Percentiles rank a stretch among this genome's conserved stretches.
These are phyloP conservation scores for Cytospora leucostoma DNA, from an alignment of 2,329 filamentous ascomycete species.

Conservation along the genomic window DNA sequence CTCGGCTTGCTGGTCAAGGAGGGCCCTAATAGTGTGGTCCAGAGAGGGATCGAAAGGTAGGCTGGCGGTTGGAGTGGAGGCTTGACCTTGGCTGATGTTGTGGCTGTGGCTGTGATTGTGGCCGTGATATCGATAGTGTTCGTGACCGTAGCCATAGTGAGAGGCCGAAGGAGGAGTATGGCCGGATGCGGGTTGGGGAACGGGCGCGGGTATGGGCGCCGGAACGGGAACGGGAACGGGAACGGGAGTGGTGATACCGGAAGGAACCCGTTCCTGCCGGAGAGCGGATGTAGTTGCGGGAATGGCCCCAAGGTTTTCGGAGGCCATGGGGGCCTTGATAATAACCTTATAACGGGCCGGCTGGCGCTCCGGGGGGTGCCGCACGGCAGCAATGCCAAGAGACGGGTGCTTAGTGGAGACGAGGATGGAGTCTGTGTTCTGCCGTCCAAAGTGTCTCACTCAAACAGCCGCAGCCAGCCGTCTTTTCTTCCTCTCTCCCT, in stretches of 20 bases:
- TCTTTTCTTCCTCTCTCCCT: neutral
- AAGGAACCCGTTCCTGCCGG: slow-evolving; percentile 21
- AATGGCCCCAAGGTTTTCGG: slow-evolving; percentile 22
- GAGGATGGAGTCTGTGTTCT: neutral
- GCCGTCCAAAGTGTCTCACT: slow-evolving; percentile 1
- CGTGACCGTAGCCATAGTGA: slow-evolving; percentile 16
- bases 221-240: slow-evolving; percentile 12
- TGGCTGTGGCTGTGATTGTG: slow-evolving; percentile 15
- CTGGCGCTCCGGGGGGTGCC: slow-evolving; percentile 16
- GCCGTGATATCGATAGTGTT: slow-evolving; percentile 11
- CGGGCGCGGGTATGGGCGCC: slow-evolving; percentile 13
- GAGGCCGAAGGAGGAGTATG: slow-evolving; percentile 21
- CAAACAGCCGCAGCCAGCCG: slow-evolving; percentile 3
- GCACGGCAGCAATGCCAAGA: slow-evolving; percentile 22
- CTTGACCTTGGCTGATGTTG: slow-evolving; percentile 2
- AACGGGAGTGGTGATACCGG: slow-evolving; percentile 21
- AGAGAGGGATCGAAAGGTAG: slow-evolving; percentile 42
- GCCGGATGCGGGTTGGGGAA: slow-evolving; percentile 12
- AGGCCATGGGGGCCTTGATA: slow-evolving; percentile 21
- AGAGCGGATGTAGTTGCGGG: slow-evolving; percentile 14
- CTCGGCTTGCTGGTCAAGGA: slow-evolving; percentile 56
- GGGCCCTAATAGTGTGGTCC: slow-evolving; percentile 46
- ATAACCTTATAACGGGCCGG: neutral
- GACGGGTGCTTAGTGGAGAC: slow-evolving; percentile 1
- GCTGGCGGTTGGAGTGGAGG: slow-evolving; percentile 31